Evolutionary conservation across 495 filamentous ascomycete genomes (phyloP).

Genomic region (Clavariopsis aquatica): DNA sequence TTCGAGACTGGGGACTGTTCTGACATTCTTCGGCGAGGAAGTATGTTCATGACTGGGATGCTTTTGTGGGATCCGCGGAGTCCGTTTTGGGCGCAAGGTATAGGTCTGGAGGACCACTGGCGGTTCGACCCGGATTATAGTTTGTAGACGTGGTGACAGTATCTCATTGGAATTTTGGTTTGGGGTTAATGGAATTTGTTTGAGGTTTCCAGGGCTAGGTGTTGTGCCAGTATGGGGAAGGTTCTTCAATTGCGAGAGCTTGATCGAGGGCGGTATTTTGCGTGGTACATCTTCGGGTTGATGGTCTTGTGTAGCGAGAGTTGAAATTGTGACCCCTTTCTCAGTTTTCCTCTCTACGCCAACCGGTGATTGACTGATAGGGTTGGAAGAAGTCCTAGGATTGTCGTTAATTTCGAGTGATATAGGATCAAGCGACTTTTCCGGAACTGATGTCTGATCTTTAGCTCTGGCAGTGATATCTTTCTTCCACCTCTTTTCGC

Average conservation of each 20-base stretch:
- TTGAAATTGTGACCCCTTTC: neutral
- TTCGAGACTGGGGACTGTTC: neutral
- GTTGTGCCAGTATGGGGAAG: too few relatives aligned
- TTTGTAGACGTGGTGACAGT: too few relatives aligned
- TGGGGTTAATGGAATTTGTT: too few relatives aligned
- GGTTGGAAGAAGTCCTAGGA: neutral
- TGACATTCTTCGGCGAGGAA: neutral
- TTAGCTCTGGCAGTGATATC: neutral
- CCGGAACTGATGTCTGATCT: neutral
- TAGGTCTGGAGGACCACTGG: too few relatives aligned
- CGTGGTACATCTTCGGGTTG: too few relatives aligned
- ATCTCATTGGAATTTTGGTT: too few relatives aligned
- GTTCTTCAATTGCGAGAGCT: neutral
- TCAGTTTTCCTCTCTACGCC: neutral
- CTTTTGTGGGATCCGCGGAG: too few relatives aligned
- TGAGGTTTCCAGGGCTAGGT: too few relatives aligned
- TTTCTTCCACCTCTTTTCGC: constrained; percentile 16
- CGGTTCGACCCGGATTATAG: too few relatives aligned
- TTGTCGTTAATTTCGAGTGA: neutral
- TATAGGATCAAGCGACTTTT: neutral
- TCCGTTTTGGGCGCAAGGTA: too few relatives aligned
- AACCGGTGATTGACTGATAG: neutral
- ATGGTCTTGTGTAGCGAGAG: neutral
- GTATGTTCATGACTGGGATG: neutral
- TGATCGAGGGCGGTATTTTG: too few relatives aligned